phyloP scores from a whole-genome alignment of 805 yeast genomes.

The Cyberlindnera misumaiensis region DNA sequence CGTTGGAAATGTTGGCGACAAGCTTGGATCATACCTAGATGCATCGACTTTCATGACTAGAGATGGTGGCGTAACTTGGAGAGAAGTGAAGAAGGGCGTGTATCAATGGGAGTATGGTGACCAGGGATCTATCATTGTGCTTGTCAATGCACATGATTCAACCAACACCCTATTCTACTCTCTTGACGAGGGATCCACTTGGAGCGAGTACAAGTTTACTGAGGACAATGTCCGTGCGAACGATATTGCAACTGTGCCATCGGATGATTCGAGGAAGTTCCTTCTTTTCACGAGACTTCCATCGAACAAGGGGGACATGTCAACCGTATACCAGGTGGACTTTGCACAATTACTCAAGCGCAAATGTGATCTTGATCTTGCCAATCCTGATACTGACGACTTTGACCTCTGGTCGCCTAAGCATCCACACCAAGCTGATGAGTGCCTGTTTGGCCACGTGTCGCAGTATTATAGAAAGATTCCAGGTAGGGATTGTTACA shows the following conservation, averaged over 20 bases:
- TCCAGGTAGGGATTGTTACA: constrained; percentile 57
- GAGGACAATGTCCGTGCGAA: constrained; percentile 46
- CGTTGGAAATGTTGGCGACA: constrained; percentile 86
- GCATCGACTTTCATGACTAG: constrained; percentile 68
- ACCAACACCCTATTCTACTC: constrained; percentile 63
- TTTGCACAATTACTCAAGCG: constrained; percentile 45
- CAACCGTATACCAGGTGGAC: constrained; percentile 48
- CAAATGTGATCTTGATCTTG: constrained; percentile 47
- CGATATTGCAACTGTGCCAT: constrained; percentile 86
- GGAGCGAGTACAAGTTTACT: constrained; percentile 62
- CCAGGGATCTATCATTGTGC: constrained; percentile 77
- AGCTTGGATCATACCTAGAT: constrained; percentile 40
- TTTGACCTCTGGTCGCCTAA: constrained; percentile 59
- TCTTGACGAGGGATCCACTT: constrained; percentile 70
- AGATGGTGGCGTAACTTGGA: constrained; percentile 94
- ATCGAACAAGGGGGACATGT: constrained; percentile 36
- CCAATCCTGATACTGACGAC: constrained; percentile 42
- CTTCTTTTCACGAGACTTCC: constrained; percentile 50
- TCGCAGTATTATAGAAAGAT: constrained; percentile 52
- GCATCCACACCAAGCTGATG: constrained; percentile 42
- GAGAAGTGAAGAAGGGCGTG: constrained; percentile 63
- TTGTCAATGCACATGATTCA: constrained; percentile 52
- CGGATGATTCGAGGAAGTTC: constrained; percentile 82
- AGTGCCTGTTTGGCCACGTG: constrained; percentile 70
- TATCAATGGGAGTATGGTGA: constrained; percentile 96